Conservation (phyloP, 208 protist genomes). For the Crithidia fasciculata region DNA sequence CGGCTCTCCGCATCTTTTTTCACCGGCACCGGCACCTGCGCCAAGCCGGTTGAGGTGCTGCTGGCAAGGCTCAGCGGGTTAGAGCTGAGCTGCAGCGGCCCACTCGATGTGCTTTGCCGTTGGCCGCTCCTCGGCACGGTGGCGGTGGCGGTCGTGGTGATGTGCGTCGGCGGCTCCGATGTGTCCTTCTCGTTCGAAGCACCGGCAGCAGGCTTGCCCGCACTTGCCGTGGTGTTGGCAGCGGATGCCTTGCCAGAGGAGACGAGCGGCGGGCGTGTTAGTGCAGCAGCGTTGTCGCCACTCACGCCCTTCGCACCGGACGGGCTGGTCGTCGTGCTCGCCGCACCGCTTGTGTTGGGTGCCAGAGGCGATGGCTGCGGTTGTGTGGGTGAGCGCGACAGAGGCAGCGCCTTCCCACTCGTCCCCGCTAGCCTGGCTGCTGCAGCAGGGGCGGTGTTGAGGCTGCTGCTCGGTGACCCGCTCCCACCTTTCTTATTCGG, state of each 20-base stretch:
- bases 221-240: too few relatives aligned
- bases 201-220: too few relatives aligned
- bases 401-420: not conserved
- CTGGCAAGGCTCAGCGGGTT: constrained; percentile 14
- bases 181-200: too few relatives aligned
- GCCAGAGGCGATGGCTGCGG: not conserved
- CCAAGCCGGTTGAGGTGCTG: constrained; percentile 10
- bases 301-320: too few relatives aligned
- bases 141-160: not conserved
- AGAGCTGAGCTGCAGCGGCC: constrained; percentile 8
- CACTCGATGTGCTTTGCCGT: not conserved
- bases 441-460: not conserved
- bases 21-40: not conserved
- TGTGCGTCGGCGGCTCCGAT: too few relatives aligned
- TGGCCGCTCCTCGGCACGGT: not conserved
- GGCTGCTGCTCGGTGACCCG: not conserved
- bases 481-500: not conserved
- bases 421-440: not conserved
- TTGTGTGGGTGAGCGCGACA: not conserved
- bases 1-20: not conserved
- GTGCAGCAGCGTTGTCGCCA: too few relatives aligned
- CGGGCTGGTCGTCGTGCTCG: too few relatives aligned
- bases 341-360: too few relatives aligned
- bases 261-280: too few relatives aligned
- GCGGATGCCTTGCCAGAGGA: too few relatives aligned